Base-by-base conservation (phyloP, 805 yeast genomes). In the Kuraishia capsulata region DNA sequence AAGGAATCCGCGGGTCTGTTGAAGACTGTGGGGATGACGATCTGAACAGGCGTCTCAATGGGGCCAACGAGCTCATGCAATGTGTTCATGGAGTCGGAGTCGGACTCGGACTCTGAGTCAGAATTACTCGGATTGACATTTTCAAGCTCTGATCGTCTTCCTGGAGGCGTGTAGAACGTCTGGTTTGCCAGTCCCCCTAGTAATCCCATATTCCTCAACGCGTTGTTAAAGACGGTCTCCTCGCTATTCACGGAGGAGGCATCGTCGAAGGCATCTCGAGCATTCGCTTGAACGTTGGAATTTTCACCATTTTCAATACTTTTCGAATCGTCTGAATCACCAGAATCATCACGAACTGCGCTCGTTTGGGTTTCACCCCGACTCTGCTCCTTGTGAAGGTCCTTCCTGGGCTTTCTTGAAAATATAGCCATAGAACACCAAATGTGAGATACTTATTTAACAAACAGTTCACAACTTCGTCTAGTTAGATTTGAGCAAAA, bases 1-100 rank as follows among this genome's bases (percentile, higher is more conserved):
- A 28, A 56, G 21, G 31, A 9, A 8, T 9, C 17, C 8, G 31
- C 31, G 14, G 13, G 13, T 17, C 17, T 28, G 13, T 28, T 9
- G 31, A 28, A 28, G 8, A 28, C 31, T 13, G 9, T 6, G 6
- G 17, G 31, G 14, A 14, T 28, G 8, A 9, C 26, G n/a, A n/a
- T n/a, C n/a, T n/a, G n/a, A n/a, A n/a, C n/a, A n/a, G n/a, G n/a
- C 26, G 26, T 8, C 26, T 24, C 26, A 24, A 24, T 24, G 26
- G 8, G 8, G 26, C 26, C 26, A 11, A 11, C 26, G 26, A 11
- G 26, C 11, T 24, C 26, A 24, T 8, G 11, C 26, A 9, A n/a
- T n/a, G n/a, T n/a, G n/a, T 11, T 9, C 26, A 24, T 9, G 17
- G 31, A 5, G 31, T 28, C 17, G 14, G 14, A 17, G 31, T 14